These are phyloP conservation scores for Aegilops speltoides DNA, from an alignment of 176 grass and related monocot genomes.

Conservation along the genomic window DNA sequence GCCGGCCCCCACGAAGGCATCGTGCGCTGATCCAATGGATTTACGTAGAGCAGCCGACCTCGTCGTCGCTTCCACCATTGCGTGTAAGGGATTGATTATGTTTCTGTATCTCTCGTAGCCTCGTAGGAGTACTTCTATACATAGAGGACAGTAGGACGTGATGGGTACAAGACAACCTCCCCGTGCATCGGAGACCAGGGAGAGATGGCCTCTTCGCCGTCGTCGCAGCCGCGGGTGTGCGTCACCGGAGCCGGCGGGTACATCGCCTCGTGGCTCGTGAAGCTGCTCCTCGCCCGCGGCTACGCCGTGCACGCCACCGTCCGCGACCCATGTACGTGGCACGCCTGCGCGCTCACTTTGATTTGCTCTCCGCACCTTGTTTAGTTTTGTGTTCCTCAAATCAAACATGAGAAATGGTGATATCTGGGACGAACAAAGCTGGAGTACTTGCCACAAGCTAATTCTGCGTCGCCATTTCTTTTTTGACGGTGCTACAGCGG, in stretches of 20 bases:
- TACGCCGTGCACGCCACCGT: slow-evolving; percentile 62
- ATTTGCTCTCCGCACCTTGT: not conserved
- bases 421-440: not conserved
- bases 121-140: no score
- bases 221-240: slow-evolving; percentile 23
- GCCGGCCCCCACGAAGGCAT: no score
- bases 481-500: no score
- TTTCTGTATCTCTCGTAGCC: no score
- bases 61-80: no score
- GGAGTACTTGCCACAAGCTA: no score
- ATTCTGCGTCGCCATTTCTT: no score
- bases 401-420: not conserved
- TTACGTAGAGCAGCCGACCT: no score
- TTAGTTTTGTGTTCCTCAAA: not conserved
- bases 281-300: slow-evolving; percentile 53
- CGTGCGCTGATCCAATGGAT: no score
- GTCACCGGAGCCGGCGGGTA: slow-evolving; percentile 60
- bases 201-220: not conserved
- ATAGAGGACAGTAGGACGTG: no score
- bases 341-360: not conserved
- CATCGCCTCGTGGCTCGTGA: slow-evolving; percentile 55
- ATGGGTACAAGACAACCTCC: no score
- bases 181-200: not conserved
- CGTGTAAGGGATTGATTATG: no score
- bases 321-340: slow-evolving; percentile 29